Evolutionary conservation across 352 stramenopile genomes (phyloP), one percentile per base, ranked within the genome.

Genomic region (Pythium dissimile): DNA sequence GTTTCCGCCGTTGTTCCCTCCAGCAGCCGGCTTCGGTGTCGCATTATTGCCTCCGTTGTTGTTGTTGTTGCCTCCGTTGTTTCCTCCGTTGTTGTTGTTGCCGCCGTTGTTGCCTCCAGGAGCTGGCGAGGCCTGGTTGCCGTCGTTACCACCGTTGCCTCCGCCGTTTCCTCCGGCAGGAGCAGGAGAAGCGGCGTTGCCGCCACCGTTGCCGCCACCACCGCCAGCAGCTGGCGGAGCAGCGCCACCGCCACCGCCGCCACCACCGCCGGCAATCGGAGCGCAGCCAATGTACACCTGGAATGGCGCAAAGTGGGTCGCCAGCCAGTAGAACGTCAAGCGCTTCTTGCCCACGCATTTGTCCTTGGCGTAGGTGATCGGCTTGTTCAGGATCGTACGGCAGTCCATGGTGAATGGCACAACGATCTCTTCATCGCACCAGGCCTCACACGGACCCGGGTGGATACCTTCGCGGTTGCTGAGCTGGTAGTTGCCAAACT

Each of bases 291-390:
- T 60, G 59, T 86, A 84, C 38, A 84, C 63, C 65, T 86, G 76
- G 71, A 73, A 86, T 31, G 53, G 59, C 16, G 47, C 30, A 15
- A 59, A 59, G 48, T 84, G 76, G 61, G 79, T 73, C 10, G 61
- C 71, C 27, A 84, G 37, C 76, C 76, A 86, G 59, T 75, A 82
- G 44, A 79, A 75, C 2, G 67, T 80, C 11, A 84, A 64, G 1
- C 66, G 59, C 31, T 66, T 72, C 20, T 73, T 74, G 39, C 62
- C 55, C 42, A 32, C 52, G 47, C 73, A 83, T 21, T 68, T 59
- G 20, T 71, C 64, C 5, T 45, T 64, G 41, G 77, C 54, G 48
- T 80, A 77, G 30, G 66, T 59, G 23, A 82, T 48, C 13, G 20
- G 21, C 21, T 39, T 38, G 24, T 48, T 24, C 30, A 39, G 21